Base-by-base conservation (phyloP, 768 basidiomycete species). In the Kwoniella sp. region DNA sequence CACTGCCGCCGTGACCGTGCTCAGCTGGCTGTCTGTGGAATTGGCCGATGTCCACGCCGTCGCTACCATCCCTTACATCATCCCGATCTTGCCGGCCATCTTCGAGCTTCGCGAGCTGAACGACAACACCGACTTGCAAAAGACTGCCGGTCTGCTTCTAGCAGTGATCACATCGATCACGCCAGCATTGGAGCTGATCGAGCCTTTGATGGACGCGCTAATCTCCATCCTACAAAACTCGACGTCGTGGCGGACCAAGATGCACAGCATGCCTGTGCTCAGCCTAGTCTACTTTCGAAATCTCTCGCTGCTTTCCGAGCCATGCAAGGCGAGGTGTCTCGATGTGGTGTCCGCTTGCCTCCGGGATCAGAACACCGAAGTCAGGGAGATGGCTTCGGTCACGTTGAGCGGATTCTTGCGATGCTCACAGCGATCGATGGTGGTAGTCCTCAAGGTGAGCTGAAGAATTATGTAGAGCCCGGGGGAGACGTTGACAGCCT, bases 201-300 rank as follows among this genome's bases (percentile, higher is more conserved):
- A 82, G 46, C 81, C 82, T 2, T 76, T 91, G 39, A 76, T 92
- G 69, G 81, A 81, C 37, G 80, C 80, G 2, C 84, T 90, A 32
- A 87, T 90, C 65, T 80, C 80, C 29, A 85, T 86, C 15, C 82
- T 91, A 74, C 84, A 88, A 57, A 84, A 82, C 26, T 88, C 90
- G 23, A 80, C 80, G 88, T 89, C 88, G 6, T 95, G 90, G 90
- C 82, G 88, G 48, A 89, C 91, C 64, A 84, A 89, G 3, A 78
- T 89, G 29, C 86, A 90, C 74, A 85, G 87, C 19, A 76, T 93
- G 52, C 90, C 90, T n/a, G 84, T 87, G 25, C 75, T 95, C 56
- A 84, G 88, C 26, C 84, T 90, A 29, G 88, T 92, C 74, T 92
- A 89, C 78, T 92, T 90, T 74, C 82, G 89, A 40, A 90, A 92